A percentile compares a stretch with the other conserved stretches of the same genome.
Conservation (phyloP, 306 rosid species). For the Mimosa pudica region DNA sequence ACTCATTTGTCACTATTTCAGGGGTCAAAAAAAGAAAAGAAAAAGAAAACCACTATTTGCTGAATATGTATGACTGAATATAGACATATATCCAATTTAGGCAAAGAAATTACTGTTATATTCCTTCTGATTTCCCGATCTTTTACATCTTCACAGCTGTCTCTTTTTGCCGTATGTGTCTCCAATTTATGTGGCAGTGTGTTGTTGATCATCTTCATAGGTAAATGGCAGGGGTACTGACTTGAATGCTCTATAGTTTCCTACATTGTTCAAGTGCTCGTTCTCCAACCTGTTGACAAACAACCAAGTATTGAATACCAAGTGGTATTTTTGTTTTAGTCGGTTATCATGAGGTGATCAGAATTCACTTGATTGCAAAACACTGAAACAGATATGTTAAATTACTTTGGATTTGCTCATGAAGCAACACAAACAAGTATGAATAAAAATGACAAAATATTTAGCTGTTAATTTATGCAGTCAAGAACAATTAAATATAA, state of each 20-base stretch:
- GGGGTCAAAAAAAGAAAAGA: not conserved
- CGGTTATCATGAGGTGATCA: not conserved
- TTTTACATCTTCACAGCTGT: not conserved
- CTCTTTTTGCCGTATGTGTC: not conserved
- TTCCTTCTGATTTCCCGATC: not conserved
- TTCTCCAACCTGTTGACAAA: slow-evolving; percentile 55
- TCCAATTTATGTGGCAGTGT: slow-evolving; percentile 29
- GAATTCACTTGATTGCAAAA: not conserved
- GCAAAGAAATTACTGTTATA: not conserved
- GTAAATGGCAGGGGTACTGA: slow-evolving; percentile 77
- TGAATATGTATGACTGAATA: not conserved
- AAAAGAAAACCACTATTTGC: not conserved
- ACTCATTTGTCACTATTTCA: not conserved
- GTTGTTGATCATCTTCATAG: slow-evolving; percentile 40
- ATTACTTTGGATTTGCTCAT: not conserved
- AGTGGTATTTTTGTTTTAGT: not conserved
- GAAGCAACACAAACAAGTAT: not conserved
- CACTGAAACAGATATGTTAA: not conserved
- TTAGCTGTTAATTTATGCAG: not conserved
- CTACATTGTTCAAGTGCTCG: slow-evolving; percentile 77
- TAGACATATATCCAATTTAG: not conserved
- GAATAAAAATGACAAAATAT: not conserved
- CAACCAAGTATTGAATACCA: not conserved
- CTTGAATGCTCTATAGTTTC: slow-evolving; percentile 73
- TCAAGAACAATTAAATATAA: not conserved